Evolutionary conservation across 169 alveolate species (phyloP).

Genomic region (Eimeria acervulina): DNA sequence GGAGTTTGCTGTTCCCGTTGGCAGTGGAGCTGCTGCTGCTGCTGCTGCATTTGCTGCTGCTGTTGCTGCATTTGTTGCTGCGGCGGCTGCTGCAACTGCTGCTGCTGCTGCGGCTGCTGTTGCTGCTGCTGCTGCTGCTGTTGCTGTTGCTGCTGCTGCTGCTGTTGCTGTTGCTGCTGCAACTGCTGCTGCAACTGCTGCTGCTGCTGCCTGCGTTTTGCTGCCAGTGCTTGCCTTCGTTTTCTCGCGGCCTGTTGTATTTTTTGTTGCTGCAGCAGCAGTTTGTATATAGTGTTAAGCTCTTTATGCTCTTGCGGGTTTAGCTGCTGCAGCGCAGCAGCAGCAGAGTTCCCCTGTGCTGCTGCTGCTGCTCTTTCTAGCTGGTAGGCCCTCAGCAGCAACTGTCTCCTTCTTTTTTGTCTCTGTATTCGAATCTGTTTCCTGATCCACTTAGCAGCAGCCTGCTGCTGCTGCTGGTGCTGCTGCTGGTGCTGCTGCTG

Average conservation of each 20-base stretch:
- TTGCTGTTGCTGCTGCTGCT: neutral
- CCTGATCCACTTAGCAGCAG: no score
- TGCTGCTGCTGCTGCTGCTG: slow-evolving; percentile 5
- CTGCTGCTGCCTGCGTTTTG: neutral
- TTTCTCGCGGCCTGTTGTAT: neutral
- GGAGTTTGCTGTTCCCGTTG: neutral
- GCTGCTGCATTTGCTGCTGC: neutral
- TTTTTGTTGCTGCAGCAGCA: neutral
- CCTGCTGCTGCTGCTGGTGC: no score
- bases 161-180: neutral
- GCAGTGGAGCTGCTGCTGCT: neutral
- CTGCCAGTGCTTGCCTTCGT: neutral
- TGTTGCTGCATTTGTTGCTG: no score
- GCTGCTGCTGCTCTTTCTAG: slow-evolving; percentile 32
- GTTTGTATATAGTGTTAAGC: neutral
- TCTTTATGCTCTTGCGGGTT: neutral
- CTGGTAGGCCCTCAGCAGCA: slow-evolving; percentile 3
- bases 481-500: no score
- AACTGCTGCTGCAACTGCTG: neutral
- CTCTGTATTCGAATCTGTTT: neutral
- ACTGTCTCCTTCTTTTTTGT: neutral
- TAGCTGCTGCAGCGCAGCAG: neutral
- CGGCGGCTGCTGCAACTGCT: neutral
- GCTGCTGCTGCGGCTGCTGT: neutral
- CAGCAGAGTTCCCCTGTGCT: slow-evolving; percentile 14